Base-by-base conservation (phyloP, 1,284 basidiomycete genomes). In the Trichosporon sp. region DNA sequence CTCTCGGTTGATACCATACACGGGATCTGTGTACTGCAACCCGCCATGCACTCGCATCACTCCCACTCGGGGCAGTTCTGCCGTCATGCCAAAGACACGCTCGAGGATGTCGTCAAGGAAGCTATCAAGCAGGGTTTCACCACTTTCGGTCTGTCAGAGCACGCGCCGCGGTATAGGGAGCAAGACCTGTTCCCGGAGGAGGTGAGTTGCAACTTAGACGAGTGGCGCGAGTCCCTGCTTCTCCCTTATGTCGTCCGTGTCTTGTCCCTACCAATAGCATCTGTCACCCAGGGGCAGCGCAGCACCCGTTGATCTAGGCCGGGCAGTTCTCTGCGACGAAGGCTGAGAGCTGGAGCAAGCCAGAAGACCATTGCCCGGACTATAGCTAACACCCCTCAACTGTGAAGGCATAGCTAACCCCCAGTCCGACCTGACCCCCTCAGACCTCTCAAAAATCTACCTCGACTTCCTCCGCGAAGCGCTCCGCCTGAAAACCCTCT, bases 51-150 rank as follows among this genome's bases (percentile, higher is more conserved):
- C 77, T 91, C 89, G 73, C 92, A 94, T 76, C 95, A 97, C 80
- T 95, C 92, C 10, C 95, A 98, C 76, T 97, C 94, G 7, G 95
- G 95, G 32, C 89, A 96, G 75, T 99, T 97, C 81, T 98, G 95
- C 83, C 89, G 87, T 68, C 96, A 99, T 78, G 95, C 93, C 16
- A 80, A 79, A 77, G 81, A 71, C 88, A 83, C 84, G 0, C 84
- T 99, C 23, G 87, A 93, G 68, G 86, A 90, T 2, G 89, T 95
- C 14, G 88, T 96, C 0, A 75, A 82, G 5, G 87, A 89, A 69
- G 95, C 96, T 10, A 88, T 92, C 62, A 74, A 81, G 2, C 85
- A 89, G 75, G 87, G 88, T 0, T 99, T 98, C 77, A 82, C 85
- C 63, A 83, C 90, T 0, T 98, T 89, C 74, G 92, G 94, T 4